Evolutionary conservation across 176 grass and related monocot species (phyloP).

Genomic region (Bromus sterilis): DNA sequence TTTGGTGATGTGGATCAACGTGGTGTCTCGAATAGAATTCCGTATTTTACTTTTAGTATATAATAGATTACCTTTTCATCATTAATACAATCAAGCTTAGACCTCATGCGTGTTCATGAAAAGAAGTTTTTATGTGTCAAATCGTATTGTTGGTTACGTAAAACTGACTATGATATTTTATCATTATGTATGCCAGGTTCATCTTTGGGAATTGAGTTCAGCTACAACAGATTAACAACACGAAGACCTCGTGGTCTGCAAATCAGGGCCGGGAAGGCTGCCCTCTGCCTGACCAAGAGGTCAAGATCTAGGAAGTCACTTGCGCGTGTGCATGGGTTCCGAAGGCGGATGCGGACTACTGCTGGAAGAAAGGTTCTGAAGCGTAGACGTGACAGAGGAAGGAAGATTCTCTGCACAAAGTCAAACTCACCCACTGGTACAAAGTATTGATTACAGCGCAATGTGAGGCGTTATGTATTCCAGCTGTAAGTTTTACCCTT

Average conservation of each 20-base stretch:
- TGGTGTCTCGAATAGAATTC: no score
- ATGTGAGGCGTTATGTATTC: background rate
- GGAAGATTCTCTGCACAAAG: conserved; percentile 87
- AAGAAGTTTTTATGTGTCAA: background rate
- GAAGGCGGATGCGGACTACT: conserved; percentile 56
- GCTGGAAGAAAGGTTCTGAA: conserved; percentile 59
- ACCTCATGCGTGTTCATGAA: background rate
- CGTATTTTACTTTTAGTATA: no score
- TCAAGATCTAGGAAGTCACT: conserved; percentile 85
- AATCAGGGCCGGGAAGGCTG: conserved; percentile 79
- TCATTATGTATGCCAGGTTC: conserved; percentile 40
- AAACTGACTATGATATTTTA: background rate
- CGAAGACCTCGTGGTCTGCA: conserved; percentile 47
- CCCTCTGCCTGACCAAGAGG: conserved; percentile 78
- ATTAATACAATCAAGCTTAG: no score
- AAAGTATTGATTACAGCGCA: conserved; percentile 22
- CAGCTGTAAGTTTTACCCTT: conserved; percentile 21
- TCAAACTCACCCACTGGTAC: conserved; percentile 54
- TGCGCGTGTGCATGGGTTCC: conserved; percentile 83
- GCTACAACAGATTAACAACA: conserved; percentile 45
- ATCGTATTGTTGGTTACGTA: background rate
- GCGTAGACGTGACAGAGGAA: conserved; percentile 77
- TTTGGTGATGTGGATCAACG: no score
- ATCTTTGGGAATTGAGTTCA: conserved; percentile 56
- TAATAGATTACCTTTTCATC: background rate